A percentile compares a stretch with the other conserved stretches of the same genome.
These are phyloP conservation scores for Stentor coeruleus DNA, from an alignment of 73 alveolate species.

Conservation along the genomic window DNA sequence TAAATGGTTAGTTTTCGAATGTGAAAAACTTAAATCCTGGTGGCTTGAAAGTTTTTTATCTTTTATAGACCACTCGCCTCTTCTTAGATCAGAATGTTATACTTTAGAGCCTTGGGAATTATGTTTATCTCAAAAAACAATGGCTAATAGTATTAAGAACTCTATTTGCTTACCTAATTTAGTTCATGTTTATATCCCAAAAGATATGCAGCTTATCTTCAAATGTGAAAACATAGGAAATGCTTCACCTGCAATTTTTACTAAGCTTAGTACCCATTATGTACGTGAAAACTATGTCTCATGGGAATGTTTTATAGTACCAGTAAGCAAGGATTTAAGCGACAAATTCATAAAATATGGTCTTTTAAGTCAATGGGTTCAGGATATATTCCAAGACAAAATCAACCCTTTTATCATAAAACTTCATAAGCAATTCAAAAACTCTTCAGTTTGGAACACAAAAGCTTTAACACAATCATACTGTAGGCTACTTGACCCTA, in stretches of 20 bases:
- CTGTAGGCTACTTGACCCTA: background rate
- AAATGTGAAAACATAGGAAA: no score
- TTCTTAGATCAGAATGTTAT: background rate
- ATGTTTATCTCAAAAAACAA: background rate
- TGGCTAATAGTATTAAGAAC: background rate
- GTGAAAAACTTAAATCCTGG: conserved; percentile 12
- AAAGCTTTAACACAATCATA: background rate
- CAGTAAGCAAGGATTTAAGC: background rate
- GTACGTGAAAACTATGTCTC: background rate
- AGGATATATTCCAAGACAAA: background rate
- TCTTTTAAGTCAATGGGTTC: background rate
- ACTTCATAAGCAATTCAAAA: background rate
- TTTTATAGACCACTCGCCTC: background rate
- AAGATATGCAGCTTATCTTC: background rate
- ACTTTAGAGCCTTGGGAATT: conserved; percentile 26
- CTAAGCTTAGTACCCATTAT: background rate
- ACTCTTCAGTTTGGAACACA: background rate
- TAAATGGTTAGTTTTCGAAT: conserved; percentile 1
- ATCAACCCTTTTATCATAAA: background rate
- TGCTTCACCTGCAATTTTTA: background rate
- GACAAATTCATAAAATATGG: conserved; percentile 13
- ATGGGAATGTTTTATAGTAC: background rate
- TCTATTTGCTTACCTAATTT: background rate
- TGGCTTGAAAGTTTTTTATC: conserved; percentile 1
- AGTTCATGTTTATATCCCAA: background rate